phyloP scores from a whole-genome alignment of 805 yeast genomes.

The Ogataea dorogensis region DNA sequence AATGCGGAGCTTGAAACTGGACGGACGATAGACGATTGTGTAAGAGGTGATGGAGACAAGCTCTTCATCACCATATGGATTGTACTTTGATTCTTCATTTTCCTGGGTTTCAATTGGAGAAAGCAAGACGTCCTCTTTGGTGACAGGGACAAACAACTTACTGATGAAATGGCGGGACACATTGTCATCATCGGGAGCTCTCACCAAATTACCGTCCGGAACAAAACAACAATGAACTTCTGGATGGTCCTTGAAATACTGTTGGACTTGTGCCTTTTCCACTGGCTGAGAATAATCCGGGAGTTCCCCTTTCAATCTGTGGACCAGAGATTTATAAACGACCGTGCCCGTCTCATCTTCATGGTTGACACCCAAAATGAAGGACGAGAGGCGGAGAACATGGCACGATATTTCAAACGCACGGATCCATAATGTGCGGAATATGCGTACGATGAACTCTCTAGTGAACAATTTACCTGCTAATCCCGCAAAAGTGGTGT shows the following conservation, averaged over 20 bases:
- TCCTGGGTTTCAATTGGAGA: constrained; percentile 37
- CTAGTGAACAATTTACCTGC: not conserved
- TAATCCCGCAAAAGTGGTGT: no score
- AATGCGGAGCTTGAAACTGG: constrained; percentile 62
- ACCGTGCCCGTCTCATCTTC: constrained; percentile 71
- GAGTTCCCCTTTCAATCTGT: constrained; percentile 34
- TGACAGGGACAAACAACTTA: constrained; percentile 76
- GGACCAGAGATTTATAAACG: constrained; percentile 49
- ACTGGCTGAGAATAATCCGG: constrained; percentile 59
- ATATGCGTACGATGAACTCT: constrained; percentile 2
- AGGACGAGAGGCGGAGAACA: constrained; percentile 73
- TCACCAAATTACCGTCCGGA: constrained; percentile 76
- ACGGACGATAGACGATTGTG: constrained; percentile 84
- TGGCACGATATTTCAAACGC: constrained; percentile 56
- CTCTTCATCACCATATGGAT: constrained; percentile 38
- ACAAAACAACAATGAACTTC: constrained; percentile 56
- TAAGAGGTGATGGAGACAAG: constrained; percentile 42
- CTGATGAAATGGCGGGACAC: constrained; percentile 63
- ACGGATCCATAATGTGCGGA: constrained; percentile 48
- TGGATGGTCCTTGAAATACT: constrained; percentile 42
- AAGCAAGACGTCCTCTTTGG: constrained; percentile 68
- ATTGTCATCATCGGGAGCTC: constrained; percentile 86
- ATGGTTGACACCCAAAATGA: constrained; percentile 60
- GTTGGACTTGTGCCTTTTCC: constrained; percentile 43
- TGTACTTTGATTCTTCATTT: constrained; percentile 28